phyloP scores from a whole-genome alignment of 1,284 basidiomycete genomes.

The Vanrija humicola region DNA sequence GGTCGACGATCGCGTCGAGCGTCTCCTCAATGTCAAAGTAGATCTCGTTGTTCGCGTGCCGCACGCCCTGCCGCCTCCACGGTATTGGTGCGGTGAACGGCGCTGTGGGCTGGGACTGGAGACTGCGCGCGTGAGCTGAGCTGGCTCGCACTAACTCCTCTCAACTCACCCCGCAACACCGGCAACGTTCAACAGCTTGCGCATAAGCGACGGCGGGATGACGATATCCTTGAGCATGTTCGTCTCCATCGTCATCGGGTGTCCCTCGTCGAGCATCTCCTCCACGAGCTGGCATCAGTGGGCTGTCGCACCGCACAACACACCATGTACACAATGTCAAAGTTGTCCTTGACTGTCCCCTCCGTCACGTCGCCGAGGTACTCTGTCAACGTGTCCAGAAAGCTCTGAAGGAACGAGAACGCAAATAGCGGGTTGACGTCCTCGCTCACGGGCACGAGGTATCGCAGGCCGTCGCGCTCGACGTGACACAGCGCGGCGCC shows the following conservation, averaged over 20 bases:
- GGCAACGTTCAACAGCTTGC: constrained; percentile 67
- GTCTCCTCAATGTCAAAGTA: constrained; percentile 88
- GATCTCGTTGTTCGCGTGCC: constrained; percentile 86
- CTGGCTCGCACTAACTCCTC: background rate
- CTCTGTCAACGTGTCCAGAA: constrained; percentile 75
- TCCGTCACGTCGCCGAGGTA: constrained; percentile 75
- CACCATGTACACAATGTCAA: constrained; percentile 92
- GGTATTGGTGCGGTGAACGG: constrained; percentile 90
- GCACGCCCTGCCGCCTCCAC: constrained; percentile 81
- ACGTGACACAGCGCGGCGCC: constrained; percentile 59
- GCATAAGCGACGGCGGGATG: constrained; percentile 75
- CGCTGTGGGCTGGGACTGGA: constrained; percentile 52
- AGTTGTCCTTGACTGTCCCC: constrained; percentile 81
- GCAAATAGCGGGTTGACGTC: constrained; percentile 81
- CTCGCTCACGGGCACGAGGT: constrained; percentile 74
- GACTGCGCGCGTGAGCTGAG: constrained; percentile 29
- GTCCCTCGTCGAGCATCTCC: constrained; percentile 90
- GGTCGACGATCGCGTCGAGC: constrained; percentile 77
- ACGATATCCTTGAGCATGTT: constrained; percentile 91
- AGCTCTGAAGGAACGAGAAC: constrained; percentile 80
- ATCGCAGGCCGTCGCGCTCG: constrained; percentile 64
- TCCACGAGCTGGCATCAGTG: constrained; percentile 67
- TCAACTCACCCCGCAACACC: constrained; percentile 54
- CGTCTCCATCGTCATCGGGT: constrained; percentile 88
- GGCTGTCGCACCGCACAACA: constrained; percentile 13